Evolutionary conservation across 2,329 filamentous ascomycete species (phyloP), one percentile per base, ranked within the genome.

Genomic region (Periconia digitata): DNA sequence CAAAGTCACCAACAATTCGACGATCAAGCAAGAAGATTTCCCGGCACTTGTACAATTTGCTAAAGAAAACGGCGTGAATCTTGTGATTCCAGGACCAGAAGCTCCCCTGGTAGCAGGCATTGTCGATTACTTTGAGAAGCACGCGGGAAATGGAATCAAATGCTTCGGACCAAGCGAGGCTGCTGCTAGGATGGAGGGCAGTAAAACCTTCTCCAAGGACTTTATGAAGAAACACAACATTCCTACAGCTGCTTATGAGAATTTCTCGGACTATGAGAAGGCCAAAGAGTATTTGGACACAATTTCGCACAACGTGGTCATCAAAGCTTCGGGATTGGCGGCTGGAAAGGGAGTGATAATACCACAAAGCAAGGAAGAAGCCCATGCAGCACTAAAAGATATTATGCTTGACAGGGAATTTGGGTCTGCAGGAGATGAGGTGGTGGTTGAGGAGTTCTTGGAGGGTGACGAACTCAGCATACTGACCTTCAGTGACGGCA

Each of bases 261-360:
- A 95, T 76, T 96, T 97, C 68, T 84, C 79, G 70, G 80, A 89
- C 62, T 92, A 88, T 72, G 82, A 86, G 46, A 76, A 83, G 40
- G 91, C 91, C 13, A 77, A 79, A 57, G 75, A 83, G 59, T 95
- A 97, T 69, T 76, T 97, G 6, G 67, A 72, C 34, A 55, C 54
- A 15, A 58, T 73, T 16, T 48, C 54, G 6, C 71, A 73, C 55
- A 47, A 53, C 44, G 67, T 74, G 2, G 92, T 97, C 43, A 92
- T 99, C 78, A 99, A 97, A 76, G 94, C 92, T 3, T 88, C 85
- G 44, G 94, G 94, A 15, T 78, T 97, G 44, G 94, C 94, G 23
- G 94, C 89, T 49, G 94, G 94, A 41, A 99, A 99, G 75, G 94
- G 94, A 56, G 94, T 99, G 51, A 89, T 97, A 44, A 88, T 96